A percentile compares a stretch with the other conserved stretches of the same genome.
Evolutionary conservation across 441 rosid genomes (phyloP).

Genomic region (Jatropha podagrica): DNA sequence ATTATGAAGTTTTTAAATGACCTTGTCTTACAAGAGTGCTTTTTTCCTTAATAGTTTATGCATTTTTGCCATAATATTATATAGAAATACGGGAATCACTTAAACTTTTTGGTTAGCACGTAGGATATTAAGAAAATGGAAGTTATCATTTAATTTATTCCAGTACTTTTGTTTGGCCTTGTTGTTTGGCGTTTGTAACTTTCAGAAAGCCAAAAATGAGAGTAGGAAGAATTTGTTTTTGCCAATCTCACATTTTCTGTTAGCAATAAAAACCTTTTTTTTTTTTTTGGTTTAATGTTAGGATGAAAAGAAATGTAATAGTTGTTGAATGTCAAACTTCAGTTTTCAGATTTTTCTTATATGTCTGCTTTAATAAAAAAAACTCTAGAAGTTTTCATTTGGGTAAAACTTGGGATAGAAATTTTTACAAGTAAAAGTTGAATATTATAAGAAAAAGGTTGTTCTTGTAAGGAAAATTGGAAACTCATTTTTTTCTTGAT

Average conservation of each 20-base stretch:
- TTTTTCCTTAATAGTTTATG: neutral
- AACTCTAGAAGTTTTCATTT: neutral
- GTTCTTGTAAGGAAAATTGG: neutral
- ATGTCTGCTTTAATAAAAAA: neutral
- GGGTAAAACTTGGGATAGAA: neutral
- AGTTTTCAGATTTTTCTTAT: neutral
- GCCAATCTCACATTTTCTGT: neutral
- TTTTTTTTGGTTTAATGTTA: neutral
- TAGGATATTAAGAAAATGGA: neutral
- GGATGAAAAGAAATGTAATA: neutral
- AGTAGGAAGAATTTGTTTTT: neutral
- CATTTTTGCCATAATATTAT: neutral
- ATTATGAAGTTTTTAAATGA: neutral
- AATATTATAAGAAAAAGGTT: neutral
- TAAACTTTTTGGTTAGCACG: neutral
- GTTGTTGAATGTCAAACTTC: neutral
- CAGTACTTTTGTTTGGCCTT: neutral
- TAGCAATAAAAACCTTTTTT: neutral
- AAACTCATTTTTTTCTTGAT: neutral
- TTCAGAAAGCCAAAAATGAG: neutral
- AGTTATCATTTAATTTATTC: neutral
- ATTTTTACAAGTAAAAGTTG: neutral
- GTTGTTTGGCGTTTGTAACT: neutral
- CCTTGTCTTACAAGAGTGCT: neutral
- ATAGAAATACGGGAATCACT: neutral